These are phyloP conservation scores for Lentinula edodes DNA, from an alignment of 768 basidiomycete species.

Conservation along the genomic window DNA sequence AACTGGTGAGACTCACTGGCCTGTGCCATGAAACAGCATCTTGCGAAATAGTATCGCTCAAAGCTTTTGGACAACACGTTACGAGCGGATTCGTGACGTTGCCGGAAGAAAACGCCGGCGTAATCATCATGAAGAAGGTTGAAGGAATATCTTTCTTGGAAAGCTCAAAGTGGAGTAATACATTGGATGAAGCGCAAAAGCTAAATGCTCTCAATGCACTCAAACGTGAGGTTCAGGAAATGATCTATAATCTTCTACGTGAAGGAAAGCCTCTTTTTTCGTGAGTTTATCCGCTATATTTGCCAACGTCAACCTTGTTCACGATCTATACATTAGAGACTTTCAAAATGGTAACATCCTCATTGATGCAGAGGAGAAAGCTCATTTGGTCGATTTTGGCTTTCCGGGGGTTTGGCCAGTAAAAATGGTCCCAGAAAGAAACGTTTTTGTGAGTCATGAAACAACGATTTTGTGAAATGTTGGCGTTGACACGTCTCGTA, in stretches of 20 bases:
- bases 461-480: not conserved
- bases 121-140: not conserved
- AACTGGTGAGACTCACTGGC: not conserved
- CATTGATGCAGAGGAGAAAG: not conserved
- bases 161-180: not conserved
- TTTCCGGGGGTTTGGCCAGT: not conserved
- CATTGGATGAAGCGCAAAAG: not conserved
- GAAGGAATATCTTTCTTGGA: not conserved
- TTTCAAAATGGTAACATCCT: not conserved
- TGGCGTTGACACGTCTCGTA: not conserved
- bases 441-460: not conserved
- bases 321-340: not conserved
- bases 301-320: too few relatives aligned
- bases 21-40: not conserved
- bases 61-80: not conserved
- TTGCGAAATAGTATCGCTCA: not conserved
- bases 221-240: not conserved
- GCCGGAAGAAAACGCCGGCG: not conserved
- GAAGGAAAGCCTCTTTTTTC: not conserved
- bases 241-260: not conserved
- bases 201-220: not conserved
- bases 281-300: not conserved
- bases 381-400: not conserved
- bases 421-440: not conserved
- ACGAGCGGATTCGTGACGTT: not conserved